These are phyloP conservation scores for Podospora conica DNA, from an alignment of 495 filamentous ascomycete species.

Conservation along the genomic window DNA sequence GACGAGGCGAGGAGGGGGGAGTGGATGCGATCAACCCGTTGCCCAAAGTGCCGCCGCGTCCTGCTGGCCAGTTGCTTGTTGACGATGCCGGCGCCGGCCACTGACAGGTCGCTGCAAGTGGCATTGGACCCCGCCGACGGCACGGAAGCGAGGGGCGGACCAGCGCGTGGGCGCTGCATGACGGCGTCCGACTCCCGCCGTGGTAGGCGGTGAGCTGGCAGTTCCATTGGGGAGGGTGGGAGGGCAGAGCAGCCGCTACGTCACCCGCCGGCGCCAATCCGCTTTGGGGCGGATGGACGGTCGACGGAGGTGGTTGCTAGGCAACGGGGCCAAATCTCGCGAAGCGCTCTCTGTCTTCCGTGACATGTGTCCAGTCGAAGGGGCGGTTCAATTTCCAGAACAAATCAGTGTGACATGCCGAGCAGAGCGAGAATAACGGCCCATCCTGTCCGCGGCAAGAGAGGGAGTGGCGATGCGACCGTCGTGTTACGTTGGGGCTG, in stretches of 20 bases:
- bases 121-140: not conserved
- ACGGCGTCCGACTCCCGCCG: not conserved
- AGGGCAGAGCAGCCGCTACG: not conserved
- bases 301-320: conserved; percentile 2
- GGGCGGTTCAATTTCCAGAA: not conserved
- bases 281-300: not conserved
- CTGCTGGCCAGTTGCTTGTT: not conserved
- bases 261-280: conserved; percentile 5
- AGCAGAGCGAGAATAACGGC: not conserved
- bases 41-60: no score
- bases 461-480: not conserved
- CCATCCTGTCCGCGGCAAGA: no score
- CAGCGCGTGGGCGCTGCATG: not conserved
- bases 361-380: not conserved
- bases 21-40: not conserved
- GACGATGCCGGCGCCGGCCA: not conserved
- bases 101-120: not conserved
- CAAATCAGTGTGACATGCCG: not conserved
- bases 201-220: conserved; percentile 9
- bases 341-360: not conserved
- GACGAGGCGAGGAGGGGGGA: not conserved
- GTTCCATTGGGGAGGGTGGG: not conserved
- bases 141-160: not conserved
- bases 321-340: conserved; percentile 5
- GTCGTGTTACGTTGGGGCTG: not conserved